phyloP scores from a whole-genome alignment of 805 yeast species.

The Ogataea polymorpha region DNA sequence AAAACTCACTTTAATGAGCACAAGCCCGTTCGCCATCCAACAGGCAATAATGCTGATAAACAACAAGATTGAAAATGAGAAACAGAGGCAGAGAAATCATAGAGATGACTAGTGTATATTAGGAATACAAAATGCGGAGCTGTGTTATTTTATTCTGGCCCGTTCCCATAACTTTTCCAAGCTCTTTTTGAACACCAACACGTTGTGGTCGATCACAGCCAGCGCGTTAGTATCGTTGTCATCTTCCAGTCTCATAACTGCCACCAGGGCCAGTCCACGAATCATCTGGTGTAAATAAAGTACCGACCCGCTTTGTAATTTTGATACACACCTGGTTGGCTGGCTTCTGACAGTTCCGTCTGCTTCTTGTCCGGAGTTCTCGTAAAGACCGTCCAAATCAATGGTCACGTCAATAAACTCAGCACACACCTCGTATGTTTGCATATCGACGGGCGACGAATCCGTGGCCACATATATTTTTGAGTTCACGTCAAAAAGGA shows the following conservation, averaged over 20 bases:
- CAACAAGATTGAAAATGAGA: conserved; percentile 67
- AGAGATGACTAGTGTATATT: conserved; percentile 12
- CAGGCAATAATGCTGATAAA: conserved; percentile 70
- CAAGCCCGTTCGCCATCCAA: conserved; percentile 58
- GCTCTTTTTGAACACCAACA: conserved; percentile 72
- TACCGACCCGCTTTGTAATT: conserved; percentile 78
- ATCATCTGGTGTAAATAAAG: conserved; percentile 88
- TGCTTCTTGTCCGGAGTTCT: conserved; percentile 17
- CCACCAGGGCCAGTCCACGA: conserved; percentile 87
- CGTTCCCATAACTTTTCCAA: conserved; percentile 69
- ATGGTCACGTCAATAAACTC: conserved; percentile 94
- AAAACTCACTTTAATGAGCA: conserved; percentile 65
- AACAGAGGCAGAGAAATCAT: conserved; percentile 31
- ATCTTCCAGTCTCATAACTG: conserved; percentile 69
- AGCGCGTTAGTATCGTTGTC: conserved; percentile 46
- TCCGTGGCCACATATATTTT: conserved; percentile 96
- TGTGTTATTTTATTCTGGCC: conserved; percentile 29
- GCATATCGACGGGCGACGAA: conserved; percentile 91
- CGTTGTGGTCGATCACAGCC: conserved; percentile 84
- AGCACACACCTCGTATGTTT: conserved; percentile 94
- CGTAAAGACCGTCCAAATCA: conserved; percentile 75
- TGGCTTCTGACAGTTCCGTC: conserved; percentile 9
- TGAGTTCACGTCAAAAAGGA: conserved; percentile 85
- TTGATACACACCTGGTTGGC: conserved; percentile 58
- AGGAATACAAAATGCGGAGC: conserved; percentile 4